Evolutionary conservation across 176 grass and related monocot genomes (phyloP).

Genomic region (Saccharum officinarum): DNA sequence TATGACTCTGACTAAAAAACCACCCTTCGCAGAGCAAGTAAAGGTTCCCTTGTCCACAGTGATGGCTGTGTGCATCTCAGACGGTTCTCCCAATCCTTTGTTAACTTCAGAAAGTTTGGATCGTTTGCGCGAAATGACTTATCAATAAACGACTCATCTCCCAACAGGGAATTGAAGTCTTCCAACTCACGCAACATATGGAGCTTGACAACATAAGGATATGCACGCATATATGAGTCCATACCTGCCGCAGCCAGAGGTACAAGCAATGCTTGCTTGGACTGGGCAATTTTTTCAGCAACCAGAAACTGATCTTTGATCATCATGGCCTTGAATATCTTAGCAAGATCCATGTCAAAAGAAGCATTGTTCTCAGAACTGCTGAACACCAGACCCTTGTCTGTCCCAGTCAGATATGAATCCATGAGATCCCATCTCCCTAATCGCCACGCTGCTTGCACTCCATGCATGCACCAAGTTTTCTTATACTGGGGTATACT

Average conservation of each 20-base stretch:
- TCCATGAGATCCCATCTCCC: constrained; percentile 98
- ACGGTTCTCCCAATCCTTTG: constrained; percentile 90
- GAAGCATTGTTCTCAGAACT: constrained; percentile 72
- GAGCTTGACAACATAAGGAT: constrained; percentile 96
- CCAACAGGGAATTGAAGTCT: constrained; percentile 81
- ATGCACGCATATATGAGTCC: constrained; percentile 98
- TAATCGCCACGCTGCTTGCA: constrained; percentile 95
- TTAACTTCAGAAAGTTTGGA: constrained; percentile 74
- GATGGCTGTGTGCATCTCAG: constrained; percentile 91
- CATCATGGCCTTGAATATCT: constrained; percentile 98
- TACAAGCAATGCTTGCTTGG: constrained; percentile 85
- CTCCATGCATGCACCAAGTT: constrained; percentile 96
- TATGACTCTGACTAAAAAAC: constrained; percentile 79
- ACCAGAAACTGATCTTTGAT: constrained; percentile 84
- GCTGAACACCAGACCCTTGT: constrained; percentile 54
- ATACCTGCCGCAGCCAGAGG: constrained; percentile 94
- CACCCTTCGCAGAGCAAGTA: constrained; percentile 89
- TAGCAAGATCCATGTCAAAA: constrained; percentile 96
- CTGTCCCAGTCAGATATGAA: constrained; percentile 74
- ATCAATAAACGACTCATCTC: constrained; percentile 74
- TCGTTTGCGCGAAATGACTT: constrained; percentile 63
- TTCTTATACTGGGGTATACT: constrained; percentile 82
- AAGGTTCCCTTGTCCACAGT: constrained; percentile 87
- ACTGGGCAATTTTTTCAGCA: constrained; percentile 77
- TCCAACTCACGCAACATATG: constrained; percentile 93